Base-by-base conservation (phyloP, 2,329 filamentous ascomycete genomes). In the Cryphonectria japonica region DNA sequence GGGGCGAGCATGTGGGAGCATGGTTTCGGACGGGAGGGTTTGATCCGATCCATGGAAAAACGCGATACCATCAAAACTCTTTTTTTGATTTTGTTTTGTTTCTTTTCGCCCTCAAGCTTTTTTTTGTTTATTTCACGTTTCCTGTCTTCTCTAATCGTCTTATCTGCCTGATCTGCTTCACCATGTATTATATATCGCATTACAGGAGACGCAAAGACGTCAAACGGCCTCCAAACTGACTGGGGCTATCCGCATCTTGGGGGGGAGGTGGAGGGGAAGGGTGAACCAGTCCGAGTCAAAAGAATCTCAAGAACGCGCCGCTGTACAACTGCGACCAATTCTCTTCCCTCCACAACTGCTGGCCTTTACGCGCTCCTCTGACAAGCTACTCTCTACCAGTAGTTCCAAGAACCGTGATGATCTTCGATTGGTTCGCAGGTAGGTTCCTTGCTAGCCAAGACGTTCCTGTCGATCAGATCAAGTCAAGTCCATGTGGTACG, bases 61-160 rank as follows among this genome's bases (percentile, higher is more conserved):
- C 26, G 57, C 46, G 66, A 71, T 71, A 66, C 66, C 62, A 71
- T 67, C 52, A 61, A 69, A 69, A 60, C 7, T 61, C 39, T 65
- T 66, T 52, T n/a, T 16, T 26, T 65, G 43, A 2, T 57, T 67
- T 32, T 70, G 34, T 70, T 59, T 34, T n/a, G 9, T n/a, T 54
- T 26, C 22, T 54, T 54, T 54, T 16, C 14, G 3, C 13, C 41
- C 5, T 50, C 22, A n/a, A n/a, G 43, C 6, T 14, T 43, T 7
- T 22, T 46, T 3, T 22, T 46, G 43, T 46, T 46, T 22, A 22
- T 19, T 46, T 43, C 16, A 26, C 26, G 26, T 26, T 43, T 43
- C 14, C 16, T 43, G 13, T 50, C 46, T 50, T 50, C 46, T 50
- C 7, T 59, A 61, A 39, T 37, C 59, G 22, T 39, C 19, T n/a